Percentiles rank a stretch among this genome's conserved stretches.
phyloP scores from a whole-genome alignment of 2,329 filamentous ascomycete species.

The Botryotinia calthae region DNA sequence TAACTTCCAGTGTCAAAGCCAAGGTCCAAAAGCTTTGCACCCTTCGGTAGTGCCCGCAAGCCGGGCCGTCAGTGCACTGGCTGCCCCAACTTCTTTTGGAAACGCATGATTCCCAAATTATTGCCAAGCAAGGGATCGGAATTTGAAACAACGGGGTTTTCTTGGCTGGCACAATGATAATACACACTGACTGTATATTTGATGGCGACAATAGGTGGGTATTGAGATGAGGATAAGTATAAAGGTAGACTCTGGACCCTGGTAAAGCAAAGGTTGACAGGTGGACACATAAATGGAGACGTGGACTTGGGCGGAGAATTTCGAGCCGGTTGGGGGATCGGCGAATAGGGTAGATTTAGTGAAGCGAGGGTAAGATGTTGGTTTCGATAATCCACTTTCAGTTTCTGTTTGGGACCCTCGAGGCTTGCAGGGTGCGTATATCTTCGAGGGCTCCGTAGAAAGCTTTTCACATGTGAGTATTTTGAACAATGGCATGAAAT shows the following conservation, averaged over 20 bases:
- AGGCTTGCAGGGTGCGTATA: background rate
- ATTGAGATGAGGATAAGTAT: background rate
- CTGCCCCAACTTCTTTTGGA: background rate
- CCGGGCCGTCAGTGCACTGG: background rate
- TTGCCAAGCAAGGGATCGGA: background rate
- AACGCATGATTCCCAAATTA: background rate
- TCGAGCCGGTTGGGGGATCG: background rate
- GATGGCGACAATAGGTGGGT: background rate
- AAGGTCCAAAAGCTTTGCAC: background rate
- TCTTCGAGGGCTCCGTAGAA: background rate
- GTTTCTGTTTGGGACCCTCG: background rate
- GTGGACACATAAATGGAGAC: background rate
- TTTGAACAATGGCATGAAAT: background rate
- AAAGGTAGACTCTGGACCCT: background rate
- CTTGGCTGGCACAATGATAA: constrained; percentile 1
- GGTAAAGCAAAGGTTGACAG: background rate
- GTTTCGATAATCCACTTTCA: background rate
- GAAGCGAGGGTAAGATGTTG: background rate
- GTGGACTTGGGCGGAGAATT: background rate
- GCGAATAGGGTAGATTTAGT: background rate
- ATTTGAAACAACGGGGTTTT: background rate
- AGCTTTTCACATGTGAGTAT: background rate
- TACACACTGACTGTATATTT: background rate
- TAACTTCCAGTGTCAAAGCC: background rate
- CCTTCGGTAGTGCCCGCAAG: background rate